Evolutionary conservation across 768 basidiomycete species (phyloP).

Genomic region (Lentinula lateritia): DNA sequence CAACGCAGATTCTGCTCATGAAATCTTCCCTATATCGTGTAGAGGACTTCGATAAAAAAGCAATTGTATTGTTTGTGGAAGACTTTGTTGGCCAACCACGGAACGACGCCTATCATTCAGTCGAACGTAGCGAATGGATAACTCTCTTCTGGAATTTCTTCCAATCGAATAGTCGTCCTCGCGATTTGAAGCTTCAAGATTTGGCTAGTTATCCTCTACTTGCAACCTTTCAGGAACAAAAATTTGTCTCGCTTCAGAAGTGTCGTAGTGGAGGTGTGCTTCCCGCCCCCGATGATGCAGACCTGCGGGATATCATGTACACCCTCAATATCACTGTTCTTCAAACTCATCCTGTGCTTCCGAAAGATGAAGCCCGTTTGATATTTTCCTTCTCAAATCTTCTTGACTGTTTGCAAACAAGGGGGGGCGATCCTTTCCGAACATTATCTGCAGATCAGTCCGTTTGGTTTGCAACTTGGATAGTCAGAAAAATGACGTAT

Average conservation of each 20-base stretch:
- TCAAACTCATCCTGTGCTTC: background rate
- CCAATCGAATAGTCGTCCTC: background rate
- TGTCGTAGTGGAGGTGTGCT: background rate
- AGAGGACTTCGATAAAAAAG: constrained; percentile 7
- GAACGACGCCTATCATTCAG: constrained; percentile 4
- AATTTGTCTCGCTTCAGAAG: background rate
- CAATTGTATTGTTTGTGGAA: constrained; percentile 7
- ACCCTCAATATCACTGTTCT: background rate
- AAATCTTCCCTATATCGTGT: constrained; percentile 5
- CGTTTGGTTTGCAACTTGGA: background rate
- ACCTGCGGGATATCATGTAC: background rate
- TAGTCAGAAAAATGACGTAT: background rate
- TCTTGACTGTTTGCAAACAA: background rate
- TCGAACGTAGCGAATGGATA: constrained; percentile 9
- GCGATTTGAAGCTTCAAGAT: background rate
- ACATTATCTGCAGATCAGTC: background rate
- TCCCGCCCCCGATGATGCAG: background rate
- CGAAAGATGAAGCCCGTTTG: background rate
- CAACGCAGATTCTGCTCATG: constrained; percentile 7
- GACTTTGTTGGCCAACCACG: background rate
- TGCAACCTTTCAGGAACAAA: constrained; percentile 5
- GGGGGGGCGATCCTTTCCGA: background rate
- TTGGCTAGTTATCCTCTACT: constrained; percentile 10
- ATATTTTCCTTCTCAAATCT: constrained; percentile 1
- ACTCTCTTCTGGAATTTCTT: constrained; percentile 11